A percentile compares a stretch with the other conserved stretches of the same genome.
phyloP scores from a whole-genome alignment of 192 early-diverging fungal species.

The Cetraspora pellucida region DNA sequence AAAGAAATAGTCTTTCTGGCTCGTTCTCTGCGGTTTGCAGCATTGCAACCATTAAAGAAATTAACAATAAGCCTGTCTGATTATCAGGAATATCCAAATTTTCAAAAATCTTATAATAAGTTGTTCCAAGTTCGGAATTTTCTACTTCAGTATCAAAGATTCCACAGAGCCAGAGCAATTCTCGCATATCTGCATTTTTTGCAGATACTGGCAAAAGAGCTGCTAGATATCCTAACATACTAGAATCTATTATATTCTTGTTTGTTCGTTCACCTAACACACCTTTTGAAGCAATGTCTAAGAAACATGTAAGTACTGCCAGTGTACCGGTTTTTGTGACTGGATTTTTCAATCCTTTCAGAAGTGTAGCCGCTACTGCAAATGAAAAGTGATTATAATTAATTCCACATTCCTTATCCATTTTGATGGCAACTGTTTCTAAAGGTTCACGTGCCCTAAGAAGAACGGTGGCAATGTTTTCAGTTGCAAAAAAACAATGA shows the following conservation, averaged over 20 bases:
- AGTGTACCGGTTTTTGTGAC: slow-evolving; percentile 74
- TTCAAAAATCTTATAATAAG: slow-evolving; percentile 68
- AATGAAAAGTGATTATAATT: slow-evolving; percentile 90
- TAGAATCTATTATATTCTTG: slow-evolving; percentile 43
- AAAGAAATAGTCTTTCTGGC: slow-evolving; percentile 71
- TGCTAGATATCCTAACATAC: slow-evolving; percentile 76
- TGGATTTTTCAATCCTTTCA: slow-evolving; percentile 82
- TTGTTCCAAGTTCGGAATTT: slow-evolving; percentile 44
- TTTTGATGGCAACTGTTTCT: slow-evolving; percentile 65
- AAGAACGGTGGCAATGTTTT: slow-evolving; percentile 72
- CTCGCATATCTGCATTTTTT: slow-evolving; percentile 68
- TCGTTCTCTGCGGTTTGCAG: slow-evolving; percentile 74
- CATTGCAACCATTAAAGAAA: slow-evolving; percentile 70
- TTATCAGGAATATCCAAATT: slow-evolving; percentile 67
- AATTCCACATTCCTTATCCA: slow-evolving; percentile 77
- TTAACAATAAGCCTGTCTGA: slow-evolving; percentile 61
- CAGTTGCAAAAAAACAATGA: slow-evolving; percentile 69
- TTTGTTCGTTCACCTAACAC: slow-evolving; percentile 21
- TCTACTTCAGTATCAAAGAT: slow-evolving; percentile 53
- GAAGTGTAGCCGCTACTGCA: slow-evolving; percentile 75
- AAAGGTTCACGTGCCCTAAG: slow-evolving; percentile 73
- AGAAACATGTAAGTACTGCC: slow-evolving; percentile 68
- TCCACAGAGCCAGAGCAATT: slow-evolving; percentile 57
- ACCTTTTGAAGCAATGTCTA: slow-evolving; percentile 72
- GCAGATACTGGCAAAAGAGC: slow-evolving; percentile 80